These are phyloP conservation scores for Heliamphora pulchella DNA, from an alignment of 179 eudicot genomes.

Conservation along the genomic window DNA sequence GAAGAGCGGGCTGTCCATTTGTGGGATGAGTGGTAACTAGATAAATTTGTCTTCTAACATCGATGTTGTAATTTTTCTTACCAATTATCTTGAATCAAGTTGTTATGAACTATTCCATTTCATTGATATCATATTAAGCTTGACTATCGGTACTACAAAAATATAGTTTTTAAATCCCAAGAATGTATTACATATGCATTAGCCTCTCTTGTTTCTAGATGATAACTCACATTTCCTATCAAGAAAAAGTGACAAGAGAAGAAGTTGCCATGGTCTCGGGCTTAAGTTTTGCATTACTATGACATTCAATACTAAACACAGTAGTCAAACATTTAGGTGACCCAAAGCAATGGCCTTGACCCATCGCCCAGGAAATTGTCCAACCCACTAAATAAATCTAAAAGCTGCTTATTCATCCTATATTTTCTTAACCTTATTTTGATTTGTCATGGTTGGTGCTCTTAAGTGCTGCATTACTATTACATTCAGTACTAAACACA, in stretches of 20 bases:
- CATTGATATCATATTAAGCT: background rate
- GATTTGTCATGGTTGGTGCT: no score
- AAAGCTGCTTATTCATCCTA: background rate
- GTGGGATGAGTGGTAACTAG: conserved; percentile 82
- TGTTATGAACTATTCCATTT: conserved; percentile 1
- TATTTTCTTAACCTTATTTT: no score
- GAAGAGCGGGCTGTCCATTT: conserved; percentile 65
- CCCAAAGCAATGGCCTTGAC: background rate
- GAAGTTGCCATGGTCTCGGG: background rate
- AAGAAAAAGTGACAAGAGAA: background rate
- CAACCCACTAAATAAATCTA: background rate
- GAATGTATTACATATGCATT: background rate
- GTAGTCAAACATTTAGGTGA: background rate
- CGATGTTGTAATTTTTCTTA: background rate
- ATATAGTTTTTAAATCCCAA: background rate
- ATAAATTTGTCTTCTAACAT: background rate
- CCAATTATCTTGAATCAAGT: background rate
- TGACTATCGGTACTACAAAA: background rate
- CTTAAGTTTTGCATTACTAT: background rate
- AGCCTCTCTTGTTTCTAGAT: background rate
- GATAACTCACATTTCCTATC: background rate
- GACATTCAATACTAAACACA: background rate
- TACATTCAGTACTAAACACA: background rate
- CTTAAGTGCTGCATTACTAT: background rate
- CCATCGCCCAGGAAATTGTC: background rate